Percentiles rank a stretch among this genome's conserved stretches.
Evolutionary conservation across 495 filamentous ascomycete genomes (phyloP).

Genomic region (Talaromyces trachyspermus): DNA sequence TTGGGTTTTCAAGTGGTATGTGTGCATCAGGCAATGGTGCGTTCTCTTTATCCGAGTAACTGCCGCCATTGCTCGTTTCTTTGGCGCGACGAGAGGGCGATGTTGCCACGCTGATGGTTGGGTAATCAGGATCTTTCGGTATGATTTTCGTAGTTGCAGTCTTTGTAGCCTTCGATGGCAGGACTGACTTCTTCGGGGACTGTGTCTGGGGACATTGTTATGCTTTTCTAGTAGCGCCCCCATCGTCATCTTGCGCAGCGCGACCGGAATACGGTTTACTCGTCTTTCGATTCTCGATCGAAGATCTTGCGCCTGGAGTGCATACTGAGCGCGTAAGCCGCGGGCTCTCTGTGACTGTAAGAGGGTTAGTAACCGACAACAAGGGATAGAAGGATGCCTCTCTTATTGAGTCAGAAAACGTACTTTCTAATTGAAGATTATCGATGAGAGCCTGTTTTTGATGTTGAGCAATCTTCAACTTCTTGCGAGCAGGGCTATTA

Average conservation of each 20-base stretch:
- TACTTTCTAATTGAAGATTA: constrained; percentile 90
- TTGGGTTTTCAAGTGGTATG: constrained; percentile 48
- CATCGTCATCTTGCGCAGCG: constrained; percentile 74
- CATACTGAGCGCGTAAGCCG: constrained; percentile 86
- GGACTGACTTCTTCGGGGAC: constrained; percentile 22
- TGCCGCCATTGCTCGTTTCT: constrained; percentile 51
- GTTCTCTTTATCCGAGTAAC: constrained; percentile 74
- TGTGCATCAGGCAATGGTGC: constrained; percentile 34
- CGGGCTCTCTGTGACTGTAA: constrained; percentile 82
- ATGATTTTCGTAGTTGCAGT: constrained; percentile 19
- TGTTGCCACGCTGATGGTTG: constrained; percentile 12
- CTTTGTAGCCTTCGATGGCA: constrained; percentile 24
- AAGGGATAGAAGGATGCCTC: background rate
- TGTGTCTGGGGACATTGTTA: constrained; percentile 24
- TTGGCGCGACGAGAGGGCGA: constrained; percentile 10
- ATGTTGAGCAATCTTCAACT: constrained; percentile 57
- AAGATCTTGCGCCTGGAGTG: constrained; percentile 75
- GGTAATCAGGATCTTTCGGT: constrained; percentile 9
- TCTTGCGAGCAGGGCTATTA: constrained; percentile 55
- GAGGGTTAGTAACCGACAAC: constrained; percentile 10
- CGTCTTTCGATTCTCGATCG: constrained; percentile 85
- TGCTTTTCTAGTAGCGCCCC: constrained; percentile 66
- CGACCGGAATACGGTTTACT: constrained; percentile 82
- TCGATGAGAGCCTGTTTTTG: constrained; percentile 89
- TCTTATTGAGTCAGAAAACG: background rate